phyloP scores from a whole-genome alignment of 225 moss, liverwort and hornwort species.

The Sphagnum contortum region DNA sequence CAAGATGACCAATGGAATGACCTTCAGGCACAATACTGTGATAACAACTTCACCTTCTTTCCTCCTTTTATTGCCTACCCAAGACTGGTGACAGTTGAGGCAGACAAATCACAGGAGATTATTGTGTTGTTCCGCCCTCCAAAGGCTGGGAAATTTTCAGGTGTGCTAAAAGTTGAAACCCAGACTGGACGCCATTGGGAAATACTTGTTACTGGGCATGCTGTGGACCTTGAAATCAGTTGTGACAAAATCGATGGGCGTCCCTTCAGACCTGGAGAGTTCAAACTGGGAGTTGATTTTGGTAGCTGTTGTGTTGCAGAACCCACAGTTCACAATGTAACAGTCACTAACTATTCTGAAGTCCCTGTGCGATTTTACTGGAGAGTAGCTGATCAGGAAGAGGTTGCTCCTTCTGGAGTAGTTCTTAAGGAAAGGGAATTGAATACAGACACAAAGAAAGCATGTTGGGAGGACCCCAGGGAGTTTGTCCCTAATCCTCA shows the following conservation, averaged over 20 bases:
- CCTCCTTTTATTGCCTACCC: conserved; percentile 67
- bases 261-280: conserved; percentile 41
- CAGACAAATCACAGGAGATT: conserved; percentile 59
- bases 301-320: conserved; percentile 46
- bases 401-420: neutral
- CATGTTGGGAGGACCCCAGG: conserved; percentile 12
- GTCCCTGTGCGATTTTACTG: conserved; percentile 34
- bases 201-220: conserved; percentile 41
- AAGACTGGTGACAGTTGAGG: conserved; percentile 18
- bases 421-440: conserved; percentile 18
- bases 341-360: conserved; percentile 37
- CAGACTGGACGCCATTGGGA: conserved; percentile 58
- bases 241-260: conserved; percentile 55
- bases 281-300: conserved; percentile 44
- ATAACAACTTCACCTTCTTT: conserved; percentile 37
- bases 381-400: conserved; percentile 9
- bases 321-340: conserved; percentile 18
- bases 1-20: conserved; percentile 43
- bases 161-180: conserved; percentile 45
- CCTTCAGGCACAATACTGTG: conserved; percentile 23
- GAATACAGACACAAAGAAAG: conserved; percentile 11
- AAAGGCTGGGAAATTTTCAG: conserved; percentile 27
- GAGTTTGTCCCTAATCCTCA: conserved; percentile 36
- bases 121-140: conserved; percentile 66
- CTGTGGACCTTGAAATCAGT: conserved; percentile 44